Evolutionary conservation across 192 early-diverging fungal genomes (phyloP), one percentile per base, ranked within the genome.

Genomic region (Coemansia nantahalensis): DNA sequence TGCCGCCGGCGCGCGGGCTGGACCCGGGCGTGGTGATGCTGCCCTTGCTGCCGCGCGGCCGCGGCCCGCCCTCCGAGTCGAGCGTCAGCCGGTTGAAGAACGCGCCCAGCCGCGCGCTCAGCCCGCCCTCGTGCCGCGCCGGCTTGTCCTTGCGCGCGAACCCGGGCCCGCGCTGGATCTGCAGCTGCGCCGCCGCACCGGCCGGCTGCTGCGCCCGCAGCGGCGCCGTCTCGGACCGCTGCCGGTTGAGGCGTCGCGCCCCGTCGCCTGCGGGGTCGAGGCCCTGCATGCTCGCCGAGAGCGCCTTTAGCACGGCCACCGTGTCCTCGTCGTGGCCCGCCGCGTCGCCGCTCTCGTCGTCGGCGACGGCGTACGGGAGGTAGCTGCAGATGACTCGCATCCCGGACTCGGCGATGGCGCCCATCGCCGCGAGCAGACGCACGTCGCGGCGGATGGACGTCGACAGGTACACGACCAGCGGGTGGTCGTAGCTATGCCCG

Each of bases 371-470:
- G 24, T 54, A 37, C 13, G 72, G 72, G 39, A 76, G 60, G 33
- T 76, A 68, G 65, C 65, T 68, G 61, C 45, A 45, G 33, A 76
- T 76, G 34, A 61, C 60, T 10, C 48, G 55, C 31, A 40, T 53
- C 43, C 54, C 54, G 8, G 60, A 36, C 44, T 76, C 72, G 18
- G 50, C 54, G 36, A 76, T 68, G 32, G 51, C 55, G 37, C 72
- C 72, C 72, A 76, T 64, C 26, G 72, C 65, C 7, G 65, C 61
- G 24, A 76, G 61, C 44, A 68, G 49, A 23, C 65, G 65, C 48
- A 76, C 72, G 34, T 76, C 72, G 57, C 72, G 72, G 31, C 40
- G 51, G 44, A 76, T 68, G n/a, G 72, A 76, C 48, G 59, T 65
- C 11, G 65, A 64, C 48, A 76, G 56, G 30, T 76, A 68, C 16